A percentile compares a stretch with the other conserved stretches of the same genome.
Conservation (phyloP, 73 alveolate species). For the Paramecium tetraurelia region DNA sequence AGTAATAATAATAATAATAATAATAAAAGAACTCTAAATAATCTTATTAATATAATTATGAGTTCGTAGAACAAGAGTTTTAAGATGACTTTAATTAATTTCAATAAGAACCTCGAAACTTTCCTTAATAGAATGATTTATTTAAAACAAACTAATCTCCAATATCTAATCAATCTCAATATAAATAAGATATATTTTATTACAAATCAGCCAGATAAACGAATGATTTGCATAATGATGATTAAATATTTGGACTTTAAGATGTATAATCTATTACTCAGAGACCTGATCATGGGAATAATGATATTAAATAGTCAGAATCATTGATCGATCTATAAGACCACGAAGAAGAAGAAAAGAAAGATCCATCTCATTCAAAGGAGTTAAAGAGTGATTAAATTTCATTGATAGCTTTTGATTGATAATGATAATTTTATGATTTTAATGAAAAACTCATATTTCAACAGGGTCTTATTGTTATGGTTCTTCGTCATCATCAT, state of each 20-base stretch:
- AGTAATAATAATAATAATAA: neutral
- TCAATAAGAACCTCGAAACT: neutral
- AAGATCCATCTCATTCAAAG: neutral
- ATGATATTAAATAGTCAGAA: neutral
- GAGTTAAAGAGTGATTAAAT: neutral
- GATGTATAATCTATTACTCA: neutral
- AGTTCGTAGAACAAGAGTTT: neutral
- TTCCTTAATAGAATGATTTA: neutral
- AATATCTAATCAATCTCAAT: neutral
- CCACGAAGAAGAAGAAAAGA: neutral
- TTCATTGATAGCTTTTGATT: neutral
- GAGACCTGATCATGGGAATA: neutral
- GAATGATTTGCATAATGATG: neutral
- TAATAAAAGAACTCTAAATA: neutral
- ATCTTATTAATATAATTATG: neutral
- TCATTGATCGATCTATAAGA: neutral
- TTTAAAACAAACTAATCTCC: neutral
- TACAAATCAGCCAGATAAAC: neutral
- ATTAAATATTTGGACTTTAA: neutral
- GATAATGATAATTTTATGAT: neutral
- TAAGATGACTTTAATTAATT: neutral
- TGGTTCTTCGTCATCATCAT: slow-evolving; percentile 19
- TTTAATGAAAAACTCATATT: neutral
- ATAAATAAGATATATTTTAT: neutral
- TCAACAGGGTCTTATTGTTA: slow-evolving; percentile 5